Base-by-base conservation (phyloP, 345 rosid species). In the Fremontodendron californicum region DNA sequence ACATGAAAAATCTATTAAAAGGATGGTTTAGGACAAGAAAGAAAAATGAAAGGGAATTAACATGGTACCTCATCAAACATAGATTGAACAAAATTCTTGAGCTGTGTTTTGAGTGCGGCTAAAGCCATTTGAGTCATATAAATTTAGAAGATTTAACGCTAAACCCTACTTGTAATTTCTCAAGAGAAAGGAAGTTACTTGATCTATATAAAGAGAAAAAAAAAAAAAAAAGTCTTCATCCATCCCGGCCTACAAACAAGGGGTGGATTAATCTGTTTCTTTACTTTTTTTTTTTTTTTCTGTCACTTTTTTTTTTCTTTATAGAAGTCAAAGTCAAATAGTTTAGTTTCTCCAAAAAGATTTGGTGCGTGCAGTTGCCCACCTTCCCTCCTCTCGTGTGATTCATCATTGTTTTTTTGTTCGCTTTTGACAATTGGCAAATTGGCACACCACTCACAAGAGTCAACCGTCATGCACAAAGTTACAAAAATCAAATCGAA, bases 351-450 rank as follows among this genome's bases (percentile, higher is more conserved):
- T 71, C 61, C 43, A 33, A 9, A 33, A 35, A n/a, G 62, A 71
- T 52, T 51, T 71, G 62, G 62, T 19, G 61, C 12, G 54, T 71
- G 74, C 61, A 51, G 75, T 71, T 71, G 75, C 62, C 75, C 75
- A 33, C 61, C 62, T 10, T 51, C 46, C 29, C 12, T 1, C 62
- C 19, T 2, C 60, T 71, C 46, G 62, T 71, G 75, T 71, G 75
- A 39, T 19, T 51, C 61, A 71, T 71, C 45, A 71, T 71, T 71
- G 45, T 18, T 15, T 35, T 69, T 27, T 27, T 27, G 5, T 1
- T 6, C 74, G 27, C 13, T 29, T 69, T 70, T 48, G 40, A 10
- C 40, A 1, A 27, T 45, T 10, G 43, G 27, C 60, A 71, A 19
- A 19, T n/a, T 18, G 57, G 21, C 57, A 4, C 42, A 5, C 12